phyloP scores from a whole-genome alignment of 1,284 basidiomycete species.

The Tilletia setariae region DNA sequence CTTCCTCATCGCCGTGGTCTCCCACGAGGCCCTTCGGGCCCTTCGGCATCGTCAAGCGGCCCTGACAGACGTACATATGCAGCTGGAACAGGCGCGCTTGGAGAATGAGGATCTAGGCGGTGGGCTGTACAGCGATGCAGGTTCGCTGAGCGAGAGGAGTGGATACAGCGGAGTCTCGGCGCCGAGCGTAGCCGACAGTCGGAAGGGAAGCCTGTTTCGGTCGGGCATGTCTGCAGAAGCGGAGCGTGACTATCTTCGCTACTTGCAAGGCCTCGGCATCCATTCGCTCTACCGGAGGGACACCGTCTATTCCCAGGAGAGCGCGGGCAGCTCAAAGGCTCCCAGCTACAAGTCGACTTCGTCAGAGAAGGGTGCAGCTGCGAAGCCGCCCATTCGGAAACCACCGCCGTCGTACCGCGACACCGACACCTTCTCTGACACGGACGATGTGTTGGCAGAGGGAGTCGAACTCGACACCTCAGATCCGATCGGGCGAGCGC shows the following conservation, averaged over 20 bases:
- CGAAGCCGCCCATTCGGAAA: not conserved
- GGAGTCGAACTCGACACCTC: not conserved
- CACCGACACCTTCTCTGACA: not conserved
- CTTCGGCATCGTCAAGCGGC: conserved; percentile 1
- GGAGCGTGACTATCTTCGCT: conserved; percentile 10
- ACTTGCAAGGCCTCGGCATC: conserved; percentile 2
- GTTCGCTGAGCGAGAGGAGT: not conserved
- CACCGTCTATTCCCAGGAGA: not conserved
- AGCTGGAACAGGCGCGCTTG: not conserved
- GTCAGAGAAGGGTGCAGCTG: not conserved
- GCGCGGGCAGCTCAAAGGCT: not conserved
- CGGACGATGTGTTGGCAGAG: not conserved
- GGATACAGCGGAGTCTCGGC: not conserved
- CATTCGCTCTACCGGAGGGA: not conserved
- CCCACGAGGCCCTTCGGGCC: not conserved
- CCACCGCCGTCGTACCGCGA: conserved; percentile 5
- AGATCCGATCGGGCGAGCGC: not conserved
- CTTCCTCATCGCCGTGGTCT: not conserved
- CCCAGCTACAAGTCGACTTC: not conserved
- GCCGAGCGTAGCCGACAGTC: not conserved
- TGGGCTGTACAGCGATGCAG: not conserved
- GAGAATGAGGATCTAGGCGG: conserved; percentile 9
- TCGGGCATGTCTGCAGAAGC: not conserved
- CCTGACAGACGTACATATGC: conserved; percentile 12
- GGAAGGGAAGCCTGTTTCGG: not conserved